Evolutionary conservation across 2,329 filamentous ascomycete species (phyloP).

Genomic region (Trichophyton mentagrophytes): DNA sequence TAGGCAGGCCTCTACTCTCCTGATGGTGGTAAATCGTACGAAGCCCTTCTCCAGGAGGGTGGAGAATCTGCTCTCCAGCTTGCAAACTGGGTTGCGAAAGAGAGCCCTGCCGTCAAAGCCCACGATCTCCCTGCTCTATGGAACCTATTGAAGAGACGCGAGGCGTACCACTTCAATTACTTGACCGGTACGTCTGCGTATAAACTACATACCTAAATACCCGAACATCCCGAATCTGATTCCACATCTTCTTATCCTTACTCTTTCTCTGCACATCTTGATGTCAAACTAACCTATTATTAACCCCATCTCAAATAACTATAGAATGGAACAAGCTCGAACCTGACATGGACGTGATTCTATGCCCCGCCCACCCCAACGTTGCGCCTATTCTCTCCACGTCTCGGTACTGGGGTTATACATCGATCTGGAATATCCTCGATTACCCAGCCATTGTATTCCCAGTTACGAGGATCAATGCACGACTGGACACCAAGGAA

Average conservation of each 20-base stretch:
- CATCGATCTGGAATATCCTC: slow-evolving; percentile 49
- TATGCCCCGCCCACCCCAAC: slow-evolving; percentile 47
- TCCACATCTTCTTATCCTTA: background rate
- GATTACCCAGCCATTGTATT: slow-evolving; percentile 49
- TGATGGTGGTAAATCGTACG: slow-evolving; percentile 47
- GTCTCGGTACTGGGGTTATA: slow-evolving; percentile 51
- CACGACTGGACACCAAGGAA: slow-evolving; percentile 28
- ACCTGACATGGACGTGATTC: slow-evolving; percentile 42
- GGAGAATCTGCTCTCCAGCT: slow-evolving; percentile 49
- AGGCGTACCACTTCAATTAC: background rate
- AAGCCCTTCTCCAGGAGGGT: slow-evolving; percentile 38
- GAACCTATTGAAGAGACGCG: slow-evolving; percentile 14
- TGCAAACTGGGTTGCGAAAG: slow-evolving; percentile 46
- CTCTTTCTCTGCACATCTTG: slow-evolving; percentile 16
- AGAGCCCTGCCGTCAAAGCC: slow-evolving; percentile 40
- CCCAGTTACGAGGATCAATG: slow-evolving; percentile 39
- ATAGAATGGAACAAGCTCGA: slow-evolving; percentile 2
- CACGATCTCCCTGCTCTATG: slow-evolving; percentile 33
- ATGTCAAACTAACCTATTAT: slow-evolving; percentile 5
- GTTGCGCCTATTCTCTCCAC: slow-evolving; percentile 42
- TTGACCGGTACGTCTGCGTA: background rate
- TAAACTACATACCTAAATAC: too few relatives aligned
- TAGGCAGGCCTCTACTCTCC: slow-evolving; percentile 41
- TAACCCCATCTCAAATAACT: background rate
- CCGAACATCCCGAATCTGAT: background rate